Base-by-base conservation (phyloP, 768 basidiomycete genomes). In the Rickenella mellea region DNA sequence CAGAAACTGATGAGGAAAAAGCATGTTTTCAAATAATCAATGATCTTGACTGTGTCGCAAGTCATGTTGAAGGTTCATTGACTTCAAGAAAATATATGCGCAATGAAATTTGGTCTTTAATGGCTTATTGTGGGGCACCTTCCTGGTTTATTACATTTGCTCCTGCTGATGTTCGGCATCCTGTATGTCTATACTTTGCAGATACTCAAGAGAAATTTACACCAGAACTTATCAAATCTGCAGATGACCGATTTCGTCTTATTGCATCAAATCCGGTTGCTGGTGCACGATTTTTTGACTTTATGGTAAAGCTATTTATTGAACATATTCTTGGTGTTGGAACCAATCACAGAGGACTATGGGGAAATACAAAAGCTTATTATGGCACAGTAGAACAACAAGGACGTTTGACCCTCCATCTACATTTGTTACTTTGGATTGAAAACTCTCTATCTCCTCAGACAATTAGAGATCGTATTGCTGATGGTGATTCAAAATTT, bases 401-500 rank as follows among this genome's bases (percentile, higher is more conserved):
- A 41, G 48, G 48, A 2, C 37, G 42, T 15, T n/a, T 43, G 9
- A 51, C 55, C 11, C 40, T 56, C 17, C 53, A 53, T 45, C n/a
- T 53, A 19, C 52, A 53, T 40, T 24, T 51, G 33, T 35, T 53
- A 2, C 2, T 53, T 1, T 53, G 48, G 50, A 38, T 53, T n/a
- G 40, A 40, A 12, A 14, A 39, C 12, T 25, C 44, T 6, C 12
- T 49, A 2, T 30, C 42, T 2, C 67, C 63, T 5, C 56, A 67
- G 38, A 54, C 65, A 36, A 64, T 66, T 7, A 25, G 55, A 24
- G 54, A 65, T 8, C 39, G 36, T 7, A 6, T 69, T 0, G 39
- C 57, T 19, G 45, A 50, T 24, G n/a, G 33, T 2, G 50, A 53
- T 19, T 48, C 46, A 4, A 42, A 48, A 3, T 66, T 67, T 39